phyloP scores from a whole-genome alignment of 1,139 yeast genomes.

The Yamadazyma buinensis region DNA sequence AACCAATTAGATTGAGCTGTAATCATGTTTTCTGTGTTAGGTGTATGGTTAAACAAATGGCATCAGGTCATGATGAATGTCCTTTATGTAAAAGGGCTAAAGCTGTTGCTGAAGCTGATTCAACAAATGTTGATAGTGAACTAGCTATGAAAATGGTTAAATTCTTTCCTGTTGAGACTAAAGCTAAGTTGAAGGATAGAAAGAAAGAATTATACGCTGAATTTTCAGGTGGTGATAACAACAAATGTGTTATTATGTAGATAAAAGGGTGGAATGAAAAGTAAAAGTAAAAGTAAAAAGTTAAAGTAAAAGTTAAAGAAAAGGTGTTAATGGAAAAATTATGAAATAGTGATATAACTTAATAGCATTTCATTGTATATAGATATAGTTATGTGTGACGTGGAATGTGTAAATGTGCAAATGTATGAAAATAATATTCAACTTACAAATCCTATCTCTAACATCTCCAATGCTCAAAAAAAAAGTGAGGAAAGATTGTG shows the following conservation, averaged over 20 bases:
- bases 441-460: too few relatives aligned
- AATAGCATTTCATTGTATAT: too few relatives aligned
- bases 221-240: conserved; percentile 20
- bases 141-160: conserved; percentile 50
- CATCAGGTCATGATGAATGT: conserved; percentile 54
- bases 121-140: conserved; percentile 54
- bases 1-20: conserved; percentile 63
- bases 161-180: conserved; percentile 66
- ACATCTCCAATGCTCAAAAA: too few relatives aligned
- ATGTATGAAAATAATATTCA: too few relatives aligned
- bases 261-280: too few relatives aligned
- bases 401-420: too few relatives aligned
- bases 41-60: conserved; percentile 64
- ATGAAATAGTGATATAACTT: too few relatives aligned
- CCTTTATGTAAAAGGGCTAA: conserved; percentile 58
- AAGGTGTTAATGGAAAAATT: too few relatives aligned
- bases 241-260: conserved; percentile 19
- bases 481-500: too few relatives aligned
- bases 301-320: too few relatives aligned
- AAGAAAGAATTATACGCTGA: conserved; percentile 49
- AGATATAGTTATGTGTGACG: too few relatives aligned
- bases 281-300: too few relatives aligned
- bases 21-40: conserved; percentile 69
- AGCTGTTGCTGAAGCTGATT: conserved; percentile 57
- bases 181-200: conserved; percentile 55